Evolutionary conservation across 805 yeast genomes (phyloP), one percentile per base, ranked within the genome.

Genomic region (Schwanniomyces sp.): DNA sequence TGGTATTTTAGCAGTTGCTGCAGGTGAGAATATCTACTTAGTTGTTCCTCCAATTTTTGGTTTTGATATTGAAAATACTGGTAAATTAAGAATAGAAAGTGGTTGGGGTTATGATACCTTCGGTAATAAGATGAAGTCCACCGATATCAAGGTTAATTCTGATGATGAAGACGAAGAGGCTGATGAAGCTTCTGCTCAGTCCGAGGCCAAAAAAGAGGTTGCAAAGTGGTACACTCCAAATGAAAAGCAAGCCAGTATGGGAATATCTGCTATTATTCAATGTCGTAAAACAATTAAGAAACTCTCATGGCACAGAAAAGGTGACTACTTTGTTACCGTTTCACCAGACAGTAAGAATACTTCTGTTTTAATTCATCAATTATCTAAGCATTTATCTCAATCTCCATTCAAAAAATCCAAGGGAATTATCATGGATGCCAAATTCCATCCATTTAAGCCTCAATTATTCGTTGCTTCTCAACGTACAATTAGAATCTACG

Each of bases 401-500:
- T 88, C 96, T 9, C 99, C 99, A 51, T 94, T 94, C 81, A 80
- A 84, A 56, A 89, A 89, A 68, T 82, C 96, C 30, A 88, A 88
- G 73, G 99, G 99, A 55, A 86, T 92, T 52, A 85, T 91, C 40
- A 91, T 91, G 85, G 96, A 91, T 65, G 97, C 96, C 52, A 87
- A 86, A 67, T 94, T 94, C 83, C 99, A 94, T 69, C 99, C 99
- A 27, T 85, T 88, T 72, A 85, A 88, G 61, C 99, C 99, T 21
- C 95, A 89, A 63, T 77, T 94, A 52, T 88, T 88, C 61, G 98
- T 94, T 43, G 91, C 92, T 58, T 88, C 97, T 9, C 99, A 94
- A 74, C 81, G 98, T 62, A 88, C 91, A 57, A 80, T 94, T 53
- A 84, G 96, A 57, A 82, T 94, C 45, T 94, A 94, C 68, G 96